A percentile compares a stretch with the other conserved stretches of the same genome.
These are phyloP conservation scores for Diaporthe aspalathi DNA, from an alignment of 2,329 filamentous ascomycete species.

Conservation along the genomic window DNA sequence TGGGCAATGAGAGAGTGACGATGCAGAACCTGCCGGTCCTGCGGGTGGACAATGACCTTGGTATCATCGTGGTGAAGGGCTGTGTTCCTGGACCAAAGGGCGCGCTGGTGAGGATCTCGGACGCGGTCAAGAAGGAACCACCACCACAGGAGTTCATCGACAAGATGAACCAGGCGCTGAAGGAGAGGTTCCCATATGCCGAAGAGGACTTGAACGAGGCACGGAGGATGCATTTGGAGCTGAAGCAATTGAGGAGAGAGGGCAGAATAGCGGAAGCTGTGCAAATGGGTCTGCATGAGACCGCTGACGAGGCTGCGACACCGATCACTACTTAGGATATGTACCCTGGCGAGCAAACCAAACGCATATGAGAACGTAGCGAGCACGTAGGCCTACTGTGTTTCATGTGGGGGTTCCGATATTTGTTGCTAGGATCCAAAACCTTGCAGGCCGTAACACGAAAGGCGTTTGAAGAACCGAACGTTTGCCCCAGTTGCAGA, in stretches of 20 bases:
- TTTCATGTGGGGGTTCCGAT: too few species aligned
- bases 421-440: background rate
- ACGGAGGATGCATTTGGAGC: conserved; percentile 61
- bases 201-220: conserved; percentile 61
- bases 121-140: conserved; percentile 85
- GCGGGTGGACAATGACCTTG: conserved; percentile 87
- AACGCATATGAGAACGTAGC: background rate
- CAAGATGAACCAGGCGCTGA: conserved; percentile 55
- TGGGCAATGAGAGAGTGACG: conserved; percentile 91
- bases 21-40: conserved; percentile 92
- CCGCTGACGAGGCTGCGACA: conserved; percentile 9
- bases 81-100: conserved; percentile 90
- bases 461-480: too few species aligned
- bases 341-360: conserved; percentile 4
- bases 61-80: conserved; percentile 89
- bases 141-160: conserved; percentile 62
- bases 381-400: background rate
- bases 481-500: too few species aligned
- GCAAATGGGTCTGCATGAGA: conserved; percentile 42
- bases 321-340: conserved; percentile 14
- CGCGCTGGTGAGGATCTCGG: conserved; percentile 84
- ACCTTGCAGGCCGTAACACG: too few species aligned
- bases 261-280: conserved; percentile 52
- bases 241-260: conserved; percentile 62
- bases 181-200: conserved; percentile 60